Evolutionary conservation across 164 flowering plant genomes (phyloP).

Genomic region (Tetracentron sinense): DNA sequence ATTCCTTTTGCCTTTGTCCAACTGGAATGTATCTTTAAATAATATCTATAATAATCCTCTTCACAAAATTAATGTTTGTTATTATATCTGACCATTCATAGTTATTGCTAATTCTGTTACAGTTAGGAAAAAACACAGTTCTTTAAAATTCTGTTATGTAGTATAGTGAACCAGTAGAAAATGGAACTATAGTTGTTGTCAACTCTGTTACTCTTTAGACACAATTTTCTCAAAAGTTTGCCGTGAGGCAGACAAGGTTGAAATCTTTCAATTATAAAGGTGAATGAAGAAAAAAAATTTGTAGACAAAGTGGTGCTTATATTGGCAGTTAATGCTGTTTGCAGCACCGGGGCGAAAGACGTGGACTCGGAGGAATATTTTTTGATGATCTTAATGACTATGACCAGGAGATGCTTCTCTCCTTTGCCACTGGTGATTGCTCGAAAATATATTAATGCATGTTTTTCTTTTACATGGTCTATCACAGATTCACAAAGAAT

Average conservation of each 20-base stretch:
- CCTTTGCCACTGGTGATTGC: slow-evolving; percentile 80
- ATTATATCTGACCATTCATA: no score
- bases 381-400: slow-evolving; percentile 93
- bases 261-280: neutral
- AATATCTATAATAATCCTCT: no score
- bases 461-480: neutral
- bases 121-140: no score
- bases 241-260: neutral
- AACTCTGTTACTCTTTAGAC: no score
- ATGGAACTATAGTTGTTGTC: no score
- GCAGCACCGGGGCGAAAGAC: slow-evolving; percentile 93
- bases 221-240: no score
- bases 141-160: no score
- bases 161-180: no score
- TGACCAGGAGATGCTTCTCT: slow-evolving; percentile 96
- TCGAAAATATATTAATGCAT: neutral
- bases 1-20: no score
- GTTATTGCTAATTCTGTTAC: no score
- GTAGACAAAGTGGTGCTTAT: slow-evolving; percentile 7
- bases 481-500: neutral
- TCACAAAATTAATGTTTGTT: no score
- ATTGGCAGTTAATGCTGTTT: slow-evolving; percentile 10
- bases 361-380: slow-evolving; percentile 97
- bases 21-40: no score
- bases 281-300: neutral